phyloP scores from a whole-genome alignment of 352 stramenopile species.

The Phytophthora ramorum region DNA sequence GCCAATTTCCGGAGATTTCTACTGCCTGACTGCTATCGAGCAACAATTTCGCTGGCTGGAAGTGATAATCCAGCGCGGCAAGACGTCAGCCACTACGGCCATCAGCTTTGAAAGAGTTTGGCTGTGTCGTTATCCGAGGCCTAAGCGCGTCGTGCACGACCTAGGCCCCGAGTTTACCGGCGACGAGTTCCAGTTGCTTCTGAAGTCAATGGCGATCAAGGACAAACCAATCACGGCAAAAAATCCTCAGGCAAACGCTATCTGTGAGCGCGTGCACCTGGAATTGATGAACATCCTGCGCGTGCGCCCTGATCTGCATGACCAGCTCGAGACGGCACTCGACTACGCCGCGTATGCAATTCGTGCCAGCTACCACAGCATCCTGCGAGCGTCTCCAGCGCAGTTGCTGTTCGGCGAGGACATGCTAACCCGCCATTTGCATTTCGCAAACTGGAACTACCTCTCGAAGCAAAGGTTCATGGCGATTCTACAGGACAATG shows the following conservation, averaged over 20 bases:
- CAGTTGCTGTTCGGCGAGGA: background rate
- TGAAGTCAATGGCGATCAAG: conserved; percentile 10
- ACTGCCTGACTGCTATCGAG: conserved; percentile 10
- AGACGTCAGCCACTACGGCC: background rate
- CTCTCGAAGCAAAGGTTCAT: too few relatives aligned
- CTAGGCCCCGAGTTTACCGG: conserved; percentile 9
- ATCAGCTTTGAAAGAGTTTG: background rate
- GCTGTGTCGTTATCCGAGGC: conserved; percentile 15
- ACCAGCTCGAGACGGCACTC: background rate
- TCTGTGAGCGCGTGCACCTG: conserved; percentile 20
- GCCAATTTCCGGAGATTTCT: background rate
- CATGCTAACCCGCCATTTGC: too few relatives aligned
- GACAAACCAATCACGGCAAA: conserved; percentile 13
- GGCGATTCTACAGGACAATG: too few relatives aligned
- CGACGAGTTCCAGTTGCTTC: conserved; percentile 7
- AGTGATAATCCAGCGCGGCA: conserved; percentile 3
- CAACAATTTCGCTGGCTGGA: conserved; percentile 14
- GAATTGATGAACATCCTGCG: conserved; percentile 13
- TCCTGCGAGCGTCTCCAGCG: conserved; percentile 8
- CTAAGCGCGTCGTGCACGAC: conserved; percentile 8
- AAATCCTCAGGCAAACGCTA: conserved; percentile 17
- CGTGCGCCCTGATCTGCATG: background rate
- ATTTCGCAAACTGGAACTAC: too few relatives aligned
- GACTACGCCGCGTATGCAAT: conserved; percentile 19
- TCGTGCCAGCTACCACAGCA: conserved; percentile 11